These are phyloP conservation scores for Ilyonectria destructans DNA, from an alignment of 2,329 filamentous ascomycete genomes.

Conservation along the genomic window DNA sequence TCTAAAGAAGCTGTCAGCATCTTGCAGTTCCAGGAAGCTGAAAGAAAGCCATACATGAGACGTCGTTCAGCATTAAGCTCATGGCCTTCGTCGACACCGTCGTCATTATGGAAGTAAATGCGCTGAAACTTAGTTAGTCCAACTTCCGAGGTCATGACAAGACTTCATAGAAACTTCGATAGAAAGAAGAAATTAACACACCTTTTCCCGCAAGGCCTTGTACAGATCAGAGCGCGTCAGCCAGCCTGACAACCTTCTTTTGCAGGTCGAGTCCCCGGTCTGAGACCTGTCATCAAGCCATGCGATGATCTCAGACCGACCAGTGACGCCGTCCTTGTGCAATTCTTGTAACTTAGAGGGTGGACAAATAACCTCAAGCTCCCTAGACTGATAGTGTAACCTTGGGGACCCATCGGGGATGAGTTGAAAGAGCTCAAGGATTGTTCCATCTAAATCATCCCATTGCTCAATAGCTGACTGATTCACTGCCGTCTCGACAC, in stretches of 20 bases:
- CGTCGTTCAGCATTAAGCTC: neutral
- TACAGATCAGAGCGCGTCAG: slow-evolving; percentile 1
- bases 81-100: neutral
- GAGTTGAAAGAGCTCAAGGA: neutral
- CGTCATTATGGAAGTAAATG: neutral
- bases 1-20: neutral
- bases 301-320: neutral
- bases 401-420: slow-evolving; percentile 21
- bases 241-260: neutral
- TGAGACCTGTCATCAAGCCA: slow-evolving; percentile 9
- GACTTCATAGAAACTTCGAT: neutral
- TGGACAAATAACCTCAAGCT: slow-evolving; percentile 8
- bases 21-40: neutral
- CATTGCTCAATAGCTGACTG: neutral
- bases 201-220: slow-evolving; percentile 9
- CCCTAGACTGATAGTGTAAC: slow-evolving; percentile 1
- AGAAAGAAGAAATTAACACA: neutral
- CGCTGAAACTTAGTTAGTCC: neutral
- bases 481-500: neutral
- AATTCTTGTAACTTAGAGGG: neutral
- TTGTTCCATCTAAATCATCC: neutral
- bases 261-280: neutral
- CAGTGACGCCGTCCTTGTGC: neutral
- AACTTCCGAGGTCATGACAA: no score
- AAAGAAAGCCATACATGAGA: slow-evolving; percentile 3